phyloP scores from a whole-genome alignment of 2,329 filamentous ascomycete genomes.

The Exophiala viscosa region DNA sequence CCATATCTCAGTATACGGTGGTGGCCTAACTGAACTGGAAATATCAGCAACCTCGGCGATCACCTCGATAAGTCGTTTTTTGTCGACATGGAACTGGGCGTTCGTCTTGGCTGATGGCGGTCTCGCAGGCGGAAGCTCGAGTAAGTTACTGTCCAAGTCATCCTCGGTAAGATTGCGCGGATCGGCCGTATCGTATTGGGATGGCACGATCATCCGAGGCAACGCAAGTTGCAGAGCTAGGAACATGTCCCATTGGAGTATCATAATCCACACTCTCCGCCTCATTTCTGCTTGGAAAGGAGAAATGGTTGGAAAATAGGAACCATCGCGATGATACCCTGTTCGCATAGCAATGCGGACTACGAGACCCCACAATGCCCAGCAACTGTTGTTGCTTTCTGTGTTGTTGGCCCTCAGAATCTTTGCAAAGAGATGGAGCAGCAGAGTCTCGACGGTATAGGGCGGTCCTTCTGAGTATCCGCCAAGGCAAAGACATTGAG shows the following conservation, averaged over 20 bases:
- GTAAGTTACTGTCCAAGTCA: constrained; percentile 53
- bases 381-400: constrained; percentile 35
- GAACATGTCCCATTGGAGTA: constrained; percentile 57
- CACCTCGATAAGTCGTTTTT: constrained; percentile 28
- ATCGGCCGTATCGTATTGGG: constrained; percentile 57
- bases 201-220: constrained; percentile 57
- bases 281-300: constrained; percentile 55
- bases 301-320: constrained; percentile 51
- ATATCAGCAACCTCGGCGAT: constrained; percentile 29
- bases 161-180: constrained; percentile 59
- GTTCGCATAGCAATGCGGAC: constrained; percentile 58
- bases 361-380: constrained; percentile 41
- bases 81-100: constrained; percentile 32
- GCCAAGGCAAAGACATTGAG: constrained; percentile 53
- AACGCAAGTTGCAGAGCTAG: constrained; percentile 62
- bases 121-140: constrained; percentile 51
- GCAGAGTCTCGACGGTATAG: constrained; percentile 24
- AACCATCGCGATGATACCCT: constrained; percentile 56
- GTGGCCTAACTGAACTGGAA: constrained; percentile 11
- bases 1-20: constrained; percentile 23
- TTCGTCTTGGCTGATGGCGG: constrained; percentile 47
- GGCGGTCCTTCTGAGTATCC: constrained; percentile 32
- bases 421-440: constrained; percentile 50
- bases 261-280: constrained; percentile 40
- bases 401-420: constrained; percentile 50